These are phyloP conservation scores for Eucalyptus regnans DNA, from an alignment of 345 rosid genomes.

Conservation along the genomic window DNA sequence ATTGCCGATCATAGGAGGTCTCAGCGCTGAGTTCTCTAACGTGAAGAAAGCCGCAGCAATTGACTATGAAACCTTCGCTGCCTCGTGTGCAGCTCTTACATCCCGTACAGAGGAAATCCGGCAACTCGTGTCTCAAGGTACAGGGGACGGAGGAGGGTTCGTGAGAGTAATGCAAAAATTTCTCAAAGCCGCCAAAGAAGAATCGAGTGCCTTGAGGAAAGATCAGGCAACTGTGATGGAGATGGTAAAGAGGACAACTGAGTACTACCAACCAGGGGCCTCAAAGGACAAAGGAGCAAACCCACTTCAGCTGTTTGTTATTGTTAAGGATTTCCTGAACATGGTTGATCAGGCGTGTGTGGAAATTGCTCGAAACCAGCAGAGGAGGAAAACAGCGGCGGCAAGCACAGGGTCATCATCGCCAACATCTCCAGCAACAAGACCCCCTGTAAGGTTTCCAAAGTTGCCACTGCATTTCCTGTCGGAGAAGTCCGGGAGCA, in stretches of 20 bases:
- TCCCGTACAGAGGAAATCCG: slow-evolving; percentile 34
- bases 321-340: slow-evolving; percentile 57
- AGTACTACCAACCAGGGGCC: slow-evolving; percentile 69
- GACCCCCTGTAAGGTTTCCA: slow-evolving; percentile 51
- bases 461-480: slow-evolving; percentile 67
- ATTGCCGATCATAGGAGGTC: slow-evolving; percentile 69
- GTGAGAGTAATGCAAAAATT: slow-evolving; percentile 46
- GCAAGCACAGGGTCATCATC: slow-evolving; percentile 13
- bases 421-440: slow-evolving; percentile 14
- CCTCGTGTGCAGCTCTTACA: slow-evolving; percentile 32
- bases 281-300: slow-evolving; percentile 28
- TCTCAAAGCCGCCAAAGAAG: slow-evolving; percentile 43
- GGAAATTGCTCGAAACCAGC: slow-evolving; percentile 51
- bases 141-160: slow-evolving; percentile 23
- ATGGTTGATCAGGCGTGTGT: slow-evolving; percentile 80
- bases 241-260: slow-evolving; percentile 54
- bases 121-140: slow-evolving; percentile 14
- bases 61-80: slow-evolving; percentile 31
- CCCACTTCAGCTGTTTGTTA: slow-evolving; percentile 55
- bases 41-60: slow-evolving; percentile 74
- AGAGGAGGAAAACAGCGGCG: slow-evolving; percentile 23
- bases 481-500: slow-evolving; percentile 33
- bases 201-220: slow-evolving; percentile 23
- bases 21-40: slow-evolving; percentile 65
- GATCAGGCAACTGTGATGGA: slow-evolving; percentile 51